These are phyloP conservation scores for Candida neerlandica DNA, from an alignment of 1,139 yeast genomes.

Conservation along the genomic window DNA sequence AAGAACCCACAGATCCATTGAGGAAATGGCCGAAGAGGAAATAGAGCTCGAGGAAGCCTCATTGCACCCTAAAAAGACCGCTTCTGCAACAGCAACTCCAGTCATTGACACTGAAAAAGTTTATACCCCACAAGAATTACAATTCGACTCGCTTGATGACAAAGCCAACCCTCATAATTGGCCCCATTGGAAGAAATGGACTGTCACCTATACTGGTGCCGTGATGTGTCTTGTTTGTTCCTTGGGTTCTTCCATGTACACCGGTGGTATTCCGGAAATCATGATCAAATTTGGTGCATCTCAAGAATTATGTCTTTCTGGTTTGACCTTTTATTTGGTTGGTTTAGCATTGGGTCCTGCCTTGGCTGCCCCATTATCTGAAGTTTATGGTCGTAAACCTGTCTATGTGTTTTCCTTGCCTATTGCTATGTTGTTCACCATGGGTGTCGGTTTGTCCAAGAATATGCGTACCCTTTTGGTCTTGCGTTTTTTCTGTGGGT, in stretches of 20 bases:
- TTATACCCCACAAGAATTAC: constrained; percentile 44
- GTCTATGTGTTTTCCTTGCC: constrained; percentile 66
- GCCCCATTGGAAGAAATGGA: constrained; percentile 65
- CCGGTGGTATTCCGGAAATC: constrained; percentile 61
- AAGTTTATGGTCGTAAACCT: constrained; percentile 69
- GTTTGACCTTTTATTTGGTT: constrained; percentile 67
- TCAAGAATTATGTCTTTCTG: constrained; percentile 62
- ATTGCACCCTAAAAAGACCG: neutral
- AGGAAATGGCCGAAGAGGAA: constrained; percentile 18
- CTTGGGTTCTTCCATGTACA: constrained; percentile 70
- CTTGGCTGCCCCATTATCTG: constrained; percentile 76
- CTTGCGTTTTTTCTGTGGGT: constrained; percentile 77
- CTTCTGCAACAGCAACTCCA: neutral
- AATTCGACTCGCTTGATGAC: constrained; percentile 66
- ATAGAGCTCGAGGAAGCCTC: constrained; percentile 7
- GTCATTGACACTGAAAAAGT: constrained; percentile 7
- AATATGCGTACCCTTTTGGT: constrained; percentile 63
- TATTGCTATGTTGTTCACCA: constrained; percentile 67
- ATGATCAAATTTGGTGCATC: constrained; percentile 48
- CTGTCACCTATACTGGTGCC: constrained; percentile 63
- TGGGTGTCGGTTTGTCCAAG: constrained; percentile 71
- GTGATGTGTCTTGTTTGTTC: constrained; percentile 66
- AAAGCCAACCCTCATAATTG: constrained; percentile 67
- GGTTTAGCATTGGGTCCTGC: constrained; percentile 77
- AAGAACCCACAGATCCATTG: constrained; percentile 22